Evolutionary conservation across 371 early-diverging fungal species (phyloP).

Genomic region (Capillidium heterosporum): DNA sequence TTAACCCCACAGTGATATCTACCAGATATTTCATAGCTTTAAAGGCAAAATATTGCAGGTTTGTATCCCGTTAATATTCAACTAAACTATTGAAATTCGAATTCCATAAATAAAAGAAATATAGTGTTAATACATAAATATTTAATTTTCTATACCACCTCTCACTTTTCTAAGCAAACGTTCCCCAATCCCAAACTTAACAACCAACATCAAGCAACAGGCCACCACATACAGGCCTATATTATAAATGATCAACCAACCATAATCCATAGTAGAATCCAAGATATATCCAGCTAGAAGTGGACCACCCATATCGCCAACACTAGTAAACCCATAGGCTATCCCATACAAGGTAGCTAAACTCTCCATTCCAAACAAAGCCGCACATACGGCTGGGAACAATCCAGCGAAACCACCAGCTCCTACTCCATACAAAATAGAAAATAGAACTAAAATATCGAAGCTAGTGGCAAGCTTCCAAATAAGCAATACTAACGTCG

Average conservation of each 20-base stretch:
- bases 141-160: too few relatives aligned
- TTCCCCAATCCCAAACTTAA: too few relatives aligned
- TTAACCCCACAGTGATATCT: too few relatives aligned
- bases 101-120: too few relatives aligned
- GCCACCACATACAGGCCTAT: not conserved
- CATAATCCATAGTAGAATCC: slow-evolving; percentile 13
- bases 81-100: too few relatives aligned
- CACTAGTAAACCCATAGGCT: slow-evolving; percentile 17
- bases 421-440: slow-evolving; percentile 27
- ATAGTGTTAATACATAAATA: too few relatives aligned
- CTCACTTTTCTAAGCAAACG: too few relatives aligned
- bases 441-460: slow-evolving; percentile 23
- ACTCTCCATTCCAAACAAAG: slow-evolving; percentile 16
- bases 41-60: too few relatives aligned
- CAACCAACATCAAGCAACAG: too few relatives aligned
- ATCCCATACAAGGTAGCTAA: slow-evolving; percentile 20
- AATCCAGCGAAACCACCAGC: slow-evolving; percentile 27
- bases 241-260: not conserved
- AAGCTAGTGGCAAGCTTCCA: slow-evolving; percentile 34
- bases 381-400: slow-evolving; percentile 21
- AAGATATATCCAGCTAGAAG: slow-evolving; percentile 26
- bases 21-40: too few relatives aligned
- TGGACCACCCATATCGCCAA: slow-evolving; percentile 20
- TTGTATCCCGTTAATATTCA: too few relatives aligned
- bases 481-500: slow-evolving; percentile 23